Percentiles rank a stretch among this genome's conserved stretches.
phyloP scores from a whole-genome alignment of 2,329 filamentous ascomycete species.

The Fusarium sp. region DNA sequence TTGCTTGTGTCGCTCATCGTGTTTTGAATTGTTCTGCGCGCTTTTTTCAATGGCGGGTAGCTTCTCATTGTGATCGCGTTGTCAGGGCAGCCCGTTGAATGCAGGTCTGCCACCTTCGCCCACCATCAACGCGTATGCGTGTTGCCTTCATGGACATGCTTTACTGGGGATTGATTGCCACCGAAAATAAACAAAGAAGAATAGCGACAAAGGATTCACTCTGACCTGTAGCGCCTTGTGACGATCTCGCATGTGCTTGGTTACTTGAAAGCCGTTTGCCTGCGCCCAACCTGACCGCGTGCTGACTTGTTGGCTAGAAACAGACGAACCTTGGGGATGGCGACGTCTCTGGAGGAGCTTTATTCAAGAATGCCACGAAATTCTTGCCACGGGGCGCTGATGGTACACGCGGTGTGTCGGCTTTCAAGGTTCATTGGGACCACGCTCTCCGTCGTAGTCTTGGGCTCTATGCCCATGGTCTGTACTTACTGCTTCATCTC shows the following conservation, averaged over 20 bases:
- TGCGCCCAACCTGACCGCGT: neutral
- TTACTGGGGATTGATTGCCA: neutral
- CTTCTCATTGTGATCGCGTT: neutral
- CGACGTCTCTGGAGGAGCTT: neutral
- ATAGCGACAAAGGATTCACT: neutral
- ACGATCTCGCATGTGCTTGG: neutral
- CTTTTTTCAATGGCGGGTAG: neutral
- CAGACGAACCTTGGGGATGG: neutral
- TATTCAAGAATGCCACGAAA: neutral
- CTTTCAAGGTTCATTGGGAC: neutral
- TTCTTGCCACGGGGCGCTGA: neutral
- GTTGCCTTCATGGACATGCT: neutral
- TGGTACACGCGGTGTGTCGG: neutral
- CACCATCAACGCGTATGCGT: neutral
- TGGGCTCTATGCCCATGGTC: neutral
- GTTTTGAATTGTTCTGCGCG: neutral
- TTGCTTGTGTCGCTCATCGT: neutral
- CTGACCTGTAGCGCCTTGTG: neutral
- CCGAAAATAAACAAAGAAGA: neutral
- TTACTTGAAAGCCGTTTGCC: neutral
- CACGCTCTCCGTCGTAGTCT: neutral
- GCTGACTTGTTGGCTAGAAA: neutral
- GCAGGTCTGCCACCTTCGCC: neutral
- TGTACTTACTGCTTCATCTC: neutral
- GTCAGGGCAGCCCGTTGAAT: neutral